Conservation (phyloP, 2,329 filamentous ascomycete genomes). For the Cercospora sp. region DNA sequence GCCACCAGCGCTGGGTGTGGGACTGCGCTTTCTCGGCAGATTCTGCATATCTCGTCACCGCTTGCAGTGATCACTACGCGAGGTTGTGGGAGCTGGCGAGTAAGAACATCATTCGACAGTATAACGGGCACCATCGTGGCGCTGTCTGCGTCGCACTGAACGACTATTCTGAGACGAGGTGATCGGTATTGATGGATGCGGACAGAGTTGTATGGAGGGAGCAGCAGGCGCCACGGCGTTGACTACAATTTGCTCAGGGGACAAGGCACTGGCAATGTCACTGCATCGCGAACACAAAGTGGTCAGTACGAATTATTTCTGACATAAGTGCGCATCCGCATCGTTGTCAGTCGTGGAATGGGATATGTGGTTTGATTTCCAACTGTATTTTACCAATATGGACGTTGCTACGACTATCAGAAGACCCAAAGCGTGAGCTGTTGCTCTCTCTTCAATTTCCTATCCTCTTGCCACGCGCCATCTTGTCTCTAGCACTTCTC, state of each 20-base stretch:
- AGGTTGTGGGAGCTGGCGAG: constrained; percentile 84
- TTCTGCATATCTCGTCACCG: constrained; percentile 88
- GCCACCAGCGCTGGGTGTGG: constrained; percentile 96
- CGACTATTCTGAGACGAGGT: constrained; percentile 54
- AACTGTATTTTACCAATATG: neutral
- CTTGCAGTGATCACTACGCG: constrained; percentile 91
- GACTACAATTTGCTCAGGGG: neutral
- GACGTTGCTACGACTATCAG: neutral
- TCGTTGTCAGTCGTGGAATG: neutral
- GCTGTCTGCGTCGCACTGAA: constrained; percentile 92
- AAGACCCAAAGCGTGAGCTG: neutral
- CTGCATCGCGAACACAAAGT: neutral
- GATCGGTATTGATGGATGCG: constrained; percentile 8
- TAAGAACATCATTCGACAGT: constrained; percentile 89
- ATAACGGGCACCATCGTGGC: constrained; percentile 90
- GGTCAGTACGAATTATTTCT: neutral
- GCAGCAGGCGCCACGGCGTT: neutral
- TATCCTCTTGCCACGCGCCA: neutral
- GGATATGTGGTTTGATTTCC: neutral
- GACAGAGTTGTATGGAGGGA: too few species aligned
- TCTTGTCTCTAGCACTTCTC: neutral
- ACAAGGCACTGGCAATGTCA: neutral
- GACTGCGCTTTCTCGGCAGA: constrained; percentile 95
- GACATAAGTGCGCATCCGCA: neutral
- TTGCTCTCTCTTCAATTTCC: neutral